Base-by-base conservation (phyloP, 2,329 filamentous ascomycete genomes). In the Venturia asperata region DNA sequence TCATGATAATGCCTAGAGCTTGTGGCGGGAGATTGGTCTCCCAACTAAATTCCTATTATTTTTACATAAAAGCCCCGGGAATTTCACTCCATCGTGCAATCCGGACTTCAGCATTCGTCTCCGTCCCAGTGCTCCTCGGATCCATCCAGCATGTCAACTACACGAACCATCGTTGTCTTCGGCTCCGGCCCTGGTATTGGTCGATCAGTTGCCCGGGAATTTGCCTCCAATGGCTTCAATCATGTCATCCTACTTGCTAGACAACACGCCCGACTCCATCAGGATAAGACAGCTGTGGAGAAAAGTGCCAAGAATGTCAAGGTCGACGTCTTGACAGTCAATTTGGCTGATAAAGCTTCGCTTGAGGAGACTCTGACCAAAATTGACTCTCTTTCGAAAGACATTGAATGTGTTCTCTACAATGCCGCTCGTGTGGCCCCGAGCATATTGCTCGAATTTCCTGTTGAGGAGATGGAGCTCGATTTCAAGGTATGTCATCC, bases 401-500 rank as follows among this genome's bases (percentile, higher is more conserved):
- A 66, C 7, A 41, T 61, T n/a, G 66, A 67, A 43, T 65, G 66
- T 19, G 66, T 66, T 39, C 30, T 67, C 5, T 67, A 66, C 64
- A 67, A 67, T 52, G 64, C 34, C 10, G 60, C 55, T 19, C 45
- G 64, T 13, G 37, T 66, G 9, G 56, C 30, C 1, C 52, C 55
- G 37, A 67, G 45, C 45, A 37, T 19, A 10, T 21, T 65, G 15
- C 39, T 43, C 5, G 66, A 63, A 47, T 47, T 41, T 43, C 37
- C 64, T n/a, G 64, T 30, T 10, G 56, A 77, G 58, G 78, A 80
- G 19, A 77, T 84, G 11, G 72, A 82, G 34, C 74, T 78, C 63
- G 82, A 84, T 64, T 79, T 83, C 64, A 79, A 77, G 70, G 81
- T 82, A 69, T 65, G 19, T n/a, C 21, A 15, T 2, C 15, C 10